These are phyloP conservation scores for Hymenoscyphus linearis DNA, from an alignment of 2,329 filamentous ascomycete species.

Conservation along the genomic window DNA sequence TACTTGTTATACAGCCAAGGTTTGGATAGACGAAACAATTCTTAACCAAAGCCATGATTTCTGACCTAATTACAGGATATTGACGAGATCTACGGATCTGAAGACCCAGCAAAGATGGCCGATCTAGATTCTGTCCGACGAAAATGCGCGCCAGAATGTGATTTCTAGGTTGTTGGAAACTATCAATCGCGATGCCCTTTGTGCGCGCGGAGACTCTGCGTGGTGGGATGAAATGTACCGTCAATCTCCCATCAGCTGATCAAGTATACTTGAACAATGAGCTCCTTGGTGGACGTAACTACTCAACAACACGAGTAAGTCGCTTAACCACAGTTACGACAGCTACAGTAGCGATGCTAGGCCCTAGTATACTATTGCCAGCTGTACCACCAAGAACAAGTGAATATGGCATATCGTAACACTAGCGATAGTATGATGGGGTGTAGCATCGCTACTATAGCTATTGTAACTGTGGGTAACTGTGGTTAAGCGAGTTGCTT, in stretches of 20 bases:
- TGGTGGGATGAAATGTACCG: conserved; percentile 8
- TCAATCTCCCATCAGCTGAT: conserved; percentile 8
- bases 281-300: conserved; percentile 8
- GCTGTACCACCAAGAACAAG: too few relatives aligned
- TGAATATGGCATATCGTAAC: too few relatives aligned
- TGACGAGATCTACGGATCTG: conserved; percentile 3
- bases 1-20: conserved; percentile 8
- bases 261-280: conserved; percentile 8
- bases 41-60: conserved; percentile 4
- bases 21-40: conserved; percentile 7
- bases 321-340: too few relatives aligned
- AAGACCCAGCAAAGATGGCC: conserved; percentile 6
- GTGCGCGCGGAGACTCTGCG: conserved; percentile 6
- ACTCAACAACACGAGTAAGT: too few relatives aligned
- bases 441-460: too few relatives aligned
- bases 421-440: too few relatives aligned
- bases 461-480: too few relatives aligned
- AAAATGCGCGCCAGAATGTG: conserved; percentile 5
- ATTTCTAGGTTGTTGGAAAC: conserved; percentile 8
- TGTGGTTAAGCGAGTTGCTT: too few relatives aligned
- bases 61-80: conserved; percentile 8
- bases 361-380: too few relatives aligned
- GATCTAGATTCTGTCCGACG: conserved; percentile 6
- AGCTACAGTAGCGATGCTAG: too few relatives aligned
- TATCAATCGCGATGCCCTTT: conserved; percentile 7